These are phyloP conservation scores for Lachnellula occidentalis DNA, from an alignment of 2,329 filamentous ascomycete species.

Conservation along the genomic window DNA sequence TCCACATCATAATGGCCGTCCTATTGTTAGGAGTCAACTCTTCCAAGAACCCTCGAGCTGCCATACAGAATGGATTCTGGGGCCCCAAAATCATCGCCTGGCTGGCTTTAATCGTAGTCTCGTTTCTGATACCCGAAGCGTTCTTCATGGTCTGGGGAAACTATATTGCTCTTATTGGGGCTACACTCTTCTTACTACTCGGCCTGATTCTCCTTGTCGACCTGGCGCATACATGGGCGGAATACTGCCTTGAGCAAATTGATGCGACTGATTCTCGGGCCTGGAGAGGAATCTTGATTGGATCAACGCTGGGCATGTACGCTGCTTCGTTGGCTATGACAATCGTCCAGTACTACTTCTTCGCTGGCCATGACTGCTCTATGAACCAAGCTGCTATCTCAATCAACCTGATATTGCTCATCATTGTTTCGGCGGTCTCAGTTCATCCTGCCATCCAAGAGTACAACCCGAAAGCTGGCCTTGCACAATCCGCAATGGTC, in stretches of 20 bases:
- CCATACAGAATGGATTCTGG: constrained; percentile 98
- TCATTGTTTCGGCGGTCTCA: constrained; percentile 76
- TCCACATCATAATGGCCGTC: constrained; percentile 81
- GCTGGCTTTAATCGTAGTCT: constrained; percentile 79
- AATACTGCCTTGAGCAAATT: constrained; percentile 91
- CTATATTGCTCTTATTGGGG: constrained; percentile 81
- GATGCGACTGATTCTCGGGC: constrained; percentile 78
- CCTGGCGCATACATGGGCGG: constrained; percentile 93
- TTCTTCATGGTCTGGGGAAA: constrained; percentile 98
- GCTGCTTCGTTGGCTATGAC: constrained; percentile 87
- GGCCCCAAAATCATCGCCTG: constrained; percentile 91
- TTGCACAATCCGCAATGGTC: constrained; percentile 97
- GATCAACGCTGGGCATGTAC: constrained; percentile 93
- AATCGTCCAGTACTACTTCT: constrained; percentile 95
- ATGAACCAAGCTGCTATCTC: constrained; percentile 98
- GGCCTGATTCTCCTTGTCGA: constrained; percentile 91
- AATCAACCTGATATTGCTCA: constrained; percentile 80
- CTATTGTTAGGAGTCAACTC: constrained; percentile 81
- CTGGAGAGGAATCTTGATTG: constrained; percentile 85
- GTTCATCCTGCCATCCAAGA: constrained; percentile 88
- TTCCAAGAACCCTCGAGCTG: constrained; percentile 80
- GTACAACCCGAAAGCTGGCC: constrained; percentile 84
- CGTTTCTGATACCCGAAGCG: constrained; percentile 89
- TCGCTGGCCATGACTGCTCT: constrained; percentile 71
- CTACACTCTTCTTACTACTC: constrained; percentile 88